These are phyloP conservation scores for Trypanosoma mega DNA, from an alignment of 208 protist species.

Conservation along the genomic window DNA sequence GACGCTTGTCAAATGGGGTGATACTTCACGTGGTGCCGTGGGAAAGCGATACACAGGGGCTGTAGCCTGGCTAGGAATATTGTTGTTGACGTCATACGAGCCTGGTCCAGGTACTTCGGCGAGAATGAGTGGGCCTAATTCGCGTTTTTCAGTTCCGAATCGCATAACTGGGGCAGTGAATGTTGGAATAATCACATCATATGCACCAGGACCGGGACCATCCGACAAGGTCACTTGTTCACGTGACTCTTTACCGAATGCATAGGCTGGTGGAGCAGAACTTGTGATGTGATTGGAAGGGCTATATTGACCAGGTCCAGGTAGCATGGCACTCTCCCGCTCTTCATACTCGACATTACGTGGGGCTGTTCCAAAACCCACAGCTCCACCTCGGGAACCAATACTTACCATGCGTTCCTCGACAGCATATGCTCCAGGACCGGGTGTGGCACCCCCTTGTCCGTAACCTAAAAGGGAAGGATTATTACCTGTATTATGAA, in stretches of 20 bases:
- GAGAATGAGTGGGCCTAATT: conserved; percentile 1
- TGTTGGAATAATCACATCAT: conserved; percentile 22
- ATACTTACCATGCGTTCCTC: conserved; percentile 1
- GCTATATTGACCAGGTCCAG: conserved; percentile 30
- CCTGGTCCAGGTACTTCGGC: conserved; percentile 32
- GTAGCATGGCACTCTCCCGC: conserved; percentile 11
- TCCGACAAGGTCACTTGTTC: not conserved
- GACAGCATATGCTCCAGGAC: conserved; percentile 10
- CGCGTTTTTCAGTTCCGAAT: conserved; percentile 16
- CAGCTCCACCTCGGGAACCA: conserved; percentile 5
- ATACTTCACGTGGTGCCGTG: conserved; percentile 24
- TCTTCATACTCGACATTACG: conserved; percentile 17
- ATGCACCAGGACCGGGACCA: conserved; percentile 36
- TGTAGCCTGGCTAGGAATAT: not conserved
- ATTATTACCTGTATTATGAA: not conserved
- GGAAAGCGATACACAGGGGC: conserved; percentile 27
- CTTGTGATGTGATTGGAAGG: conserved; percentile 10
- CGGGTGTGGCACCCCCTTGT: not conserved
- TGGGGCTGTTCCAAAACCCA: conserved; percentile 28
- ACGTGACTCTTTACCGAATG: conserved; percentile 43
- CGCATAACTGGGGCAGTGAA: conserved; percentile 16
- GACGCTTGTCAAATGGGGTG: not conserved
- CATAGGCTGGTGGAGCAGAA: conserved; percentile 14
- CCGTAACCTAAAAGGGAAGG: not conserved
- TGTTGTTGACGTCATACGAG: conserved; percentile 15